Conservation (phyloP, 176 grass and related monocot species). For the Oryza meridionalis region DNA sequence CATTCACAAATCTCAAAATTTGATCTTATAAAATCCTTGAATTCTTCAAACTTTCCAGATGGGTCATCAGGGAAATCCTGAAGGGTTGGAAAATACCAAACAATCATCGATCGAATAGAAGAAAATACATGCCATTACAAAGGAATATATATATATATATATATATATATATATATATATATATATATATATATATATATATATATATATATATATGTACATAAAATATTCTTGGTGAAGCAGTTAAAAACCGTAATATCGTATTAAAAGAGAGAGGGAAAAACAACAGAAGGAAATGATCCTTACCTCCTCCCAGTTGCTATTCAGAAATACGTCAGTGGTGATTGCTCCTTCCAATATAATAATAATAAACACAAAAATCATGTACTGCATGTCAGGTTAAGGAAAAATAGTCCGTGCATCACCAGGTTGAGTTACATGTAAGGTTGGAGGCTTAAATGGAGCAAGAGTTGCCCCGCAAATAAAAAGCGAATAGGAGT, state of each 20-base stretch:
- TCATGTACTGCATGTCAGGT: constrained; percentile 60
- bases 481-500: background rate
- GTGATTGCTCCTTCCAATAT: constrained; percentile 76
- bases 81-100: constrained; percentile 24
- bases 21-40: constrained; percentile 70
- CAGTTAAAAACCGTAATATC: background rate
- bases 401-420: constrained; percentile 57
- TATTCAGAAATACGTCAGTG: constrained; percentile 84
- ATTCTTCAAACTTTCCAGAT: constrained; percentile 82
- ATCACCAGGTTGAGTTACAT: constrained; percentile 12
- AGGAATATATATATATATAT: background rate
- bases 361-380: constrained; percentile 65
- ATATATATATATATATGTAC: too few relatives aligned
- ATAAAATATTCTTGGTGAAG: background rate
- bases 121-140: background rate
- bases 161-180: background rate
- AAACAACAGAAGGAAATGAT: background rate
- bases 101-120: constrained; percentile 4
- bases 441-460: constrained; percentile 3
- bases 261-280: background rate
- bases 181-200: background rate
- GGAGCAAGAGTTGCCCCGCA: background rate
- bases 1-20: constrained; percentile 94
- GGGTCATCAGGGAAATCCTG: constrained; percentile 90
- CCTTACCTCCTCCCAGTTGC: constrained; percentile 84